phyloP scores from a whole-genome alignment of 306 rosid species.

The Canavalia gladiata region DNA sequence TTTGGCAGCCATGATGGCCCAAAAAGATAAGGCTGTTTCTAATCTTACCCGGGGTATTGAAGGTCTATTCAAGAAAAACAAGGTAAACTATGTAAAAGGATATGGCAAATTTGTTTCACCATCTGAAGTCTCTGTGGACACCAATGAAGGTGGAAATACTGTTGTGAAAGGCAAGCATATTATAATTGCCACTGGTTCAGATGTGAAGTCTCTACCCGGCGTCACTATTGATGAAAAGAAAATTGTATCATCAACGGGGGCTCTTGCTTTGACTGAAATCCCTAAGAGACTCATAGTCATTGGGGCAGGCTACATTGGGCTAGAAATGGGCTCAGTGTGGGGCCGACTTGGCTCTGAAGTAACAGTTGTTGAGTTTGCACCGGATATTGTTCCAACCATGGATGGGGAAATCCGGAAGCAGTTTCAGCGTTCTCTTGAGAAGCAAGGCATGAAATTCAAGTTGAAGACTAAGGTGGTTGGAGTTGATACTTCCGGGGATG shows the following conservation, averaged over 20 bases:
- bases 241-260: slow-evolving; percentile 95
- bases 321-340: slow-evolving; percentile 99
- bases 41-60: slow-evolving; percentile 92
- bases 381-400: slow-evolving; percentile 95
- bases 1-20: slow-evolving; percentile 93
- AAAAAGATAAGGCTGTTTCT: slow-evolving; percentile 90
- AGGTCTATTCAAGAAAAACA: slow-evolving; percentile 97
- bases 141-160: slow-evolving; percentile 73
- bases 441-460: slow-evolving; percentile 93
- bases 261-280: slow-evolving; percentile 84
- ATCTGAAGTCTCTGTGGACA: slow-evolving; percentile 88
- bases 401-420: slow-evolving; percentile 94
- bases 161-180: slow-evolving; percentile 89
- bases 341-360: slow-evolving; percentile 92
- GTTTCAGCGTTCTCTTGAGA: slow-evolving; percentile 93
- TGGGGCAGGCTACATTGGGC: slow-evolving; percentile 98
- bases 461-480: slow-evolving; percentile 96
- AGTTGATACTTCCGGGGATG: slow-evolving; percentile 85
- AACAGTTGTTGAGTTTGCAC: slow-evolving; percentile 92
- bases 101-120: slow-evolving; percentile 90
- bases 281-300: slow-evolving; percentile 93
- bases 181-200: slow-evolving; percentile 96
- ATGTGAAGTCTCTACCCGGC: slow-evolving; percentile 92
- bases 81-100: slow-evolving; percentile 94
- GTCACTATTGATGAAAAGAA: slow-evolving; percentile 93